These are phyloP conservation scores for Globisporangium emineosum DNA, from an alignment of 352 stramenopile species.

Conservation along the genomic window DNA sequence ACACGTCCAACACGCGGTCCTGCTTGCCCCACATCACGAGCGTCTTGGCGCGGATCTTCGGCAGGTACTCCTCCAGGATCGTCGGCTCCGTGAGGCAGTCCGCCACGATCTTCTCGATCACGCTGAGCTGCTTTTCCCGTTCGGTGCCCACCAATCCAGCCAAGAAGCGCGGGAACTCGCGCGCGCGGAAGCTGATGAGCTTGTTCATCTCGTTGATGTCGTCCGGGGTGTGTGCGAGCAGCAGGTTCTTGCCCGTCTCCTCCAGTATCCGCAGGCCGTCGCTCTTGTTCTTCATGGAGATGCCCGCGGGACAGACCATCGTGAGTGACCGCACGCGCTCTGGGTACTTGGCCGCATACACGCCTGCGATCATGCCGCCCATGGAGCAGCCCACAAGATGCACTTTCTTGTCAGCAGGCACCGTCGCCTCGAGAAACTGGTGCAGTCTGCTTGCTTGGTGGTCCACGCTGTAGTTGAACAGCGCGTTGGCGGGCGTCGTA, in stretches of 20 bases:
- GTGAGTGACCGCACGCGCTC: constrained; percentile 56
- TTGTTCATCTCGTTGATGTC: constrained; percentile 55
- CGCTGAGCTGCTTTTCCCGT: constrained; percentile 41
- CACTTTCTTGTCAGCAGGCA: constrained; percentile 52
- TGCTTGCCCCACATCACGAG: constrained; percentile 75
- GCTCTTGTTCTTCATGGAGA: constrained; percentile 70
- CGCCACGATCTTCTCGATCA: constrained; percentile 56
- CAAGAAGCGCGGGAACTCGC: constrained; percentile 35
- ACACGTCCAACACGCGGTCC: constrained; percentile 67
- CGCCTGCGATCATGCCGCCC: constrained; percentile 70
- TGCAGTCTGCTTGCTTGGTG: constrained; percentile 55
- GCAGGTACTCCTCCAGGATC: constrained; percentile 59
- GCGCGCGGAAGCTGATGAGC: constrained; percentile 35
- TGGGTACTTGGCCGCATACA: constrained; percentile 67
- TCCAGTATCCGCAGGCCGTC: constrained; percentile 50
- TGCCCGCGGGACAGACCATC: constrained; percentile 70
- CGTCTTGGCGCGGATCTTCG: constrained; percentile 47
- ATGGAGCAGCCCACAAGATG: constrained; percentile 75
- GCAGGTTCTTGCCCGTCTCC: constrained; percentile 58
- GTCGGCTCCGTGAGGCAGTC: constrained; percentile 55
- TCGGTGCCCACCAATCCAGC: constrained; percentile 34
- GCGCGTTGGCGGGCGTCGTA: constrained; percentile 44
- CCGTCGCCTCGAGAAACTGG: constrained; percentile 51
- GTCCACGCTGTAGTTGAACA: constrained; percentile 50
- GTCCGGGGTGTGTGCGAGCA: constrained; percentile 55